Evolutionary conservation across 2,329 filamentous ascomycete species (phyloP).

Genomic region (Venturiaceae sp.): DNA sequence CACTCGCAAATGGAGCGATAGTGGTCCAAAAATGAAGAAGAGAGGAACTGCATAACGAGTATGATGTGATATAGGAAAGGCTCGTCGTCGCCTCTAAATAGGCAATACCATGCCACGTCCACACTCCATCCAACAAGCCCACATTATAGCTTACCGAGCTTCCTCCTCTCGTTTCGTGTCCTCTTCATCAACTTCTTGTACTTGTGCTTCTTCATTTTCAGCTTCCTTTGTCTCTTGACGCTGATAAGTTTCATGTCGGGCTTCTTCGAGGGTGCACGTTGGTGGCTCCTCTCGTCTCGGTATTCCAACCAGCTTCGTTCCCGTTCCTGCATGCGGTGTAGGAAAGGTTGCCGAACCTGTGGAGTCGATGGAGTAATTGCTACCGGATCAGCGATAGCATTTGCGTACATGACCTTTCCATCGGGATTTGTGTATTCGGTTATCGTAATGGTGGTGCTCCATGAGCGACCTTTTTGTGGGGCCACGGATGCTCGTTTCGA

Average conservation of each 20-base stretch:
- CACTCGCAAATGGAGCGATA: not conserved
- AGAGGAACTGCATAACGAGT: not conserved
- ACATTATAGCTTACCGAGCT: conserved; percentile 42
- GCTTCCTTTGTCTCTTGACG: conserved; percentile 81
- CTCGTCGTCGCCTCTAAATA: not conserved
- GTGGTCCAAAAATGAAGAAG: not conserved
- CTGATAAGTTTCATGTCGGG: conserved; percentile 68
- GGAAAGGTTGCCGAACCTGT: conserved; percentile 40
- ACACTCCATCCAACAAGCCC: not conserved
- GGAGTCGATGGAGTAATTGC: not conserved
- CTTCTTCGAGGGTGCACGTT: conserved; percentile 20
- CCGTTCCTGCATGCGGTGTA: conserved; percentile 61
- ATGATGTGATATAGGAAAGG: not conserved
- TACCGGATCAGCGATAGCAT: conserved; percentile 13
- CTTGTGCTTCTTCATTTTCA: conserved; percentile 99
- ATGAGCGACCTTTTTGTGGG: conserved; percentile 20
- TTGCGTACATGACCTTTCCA: conserved; percentile 40
- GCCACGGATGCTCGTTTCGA: conserved; percentile 9
- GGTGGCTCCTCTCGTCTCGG: conserved; percentile 29
- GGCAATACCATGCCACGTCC: not conserved
- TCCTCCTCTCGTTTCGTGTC: conserved; percentile 80
- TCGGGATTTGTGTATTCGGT: conserved; percentile 42
- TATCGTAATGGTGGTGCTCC: conserved; percentile 39
- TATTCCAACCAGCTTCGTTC: conserved; percentile 51
- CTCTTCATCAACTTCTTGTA: conserved; percentile 98